Percentiles rank a stretch among this genome's conserved stretches.
phyloP scores from a whole-genome alignment of 164 flowering plant genomes.

The Macadamia tetraphylla region DNA sequence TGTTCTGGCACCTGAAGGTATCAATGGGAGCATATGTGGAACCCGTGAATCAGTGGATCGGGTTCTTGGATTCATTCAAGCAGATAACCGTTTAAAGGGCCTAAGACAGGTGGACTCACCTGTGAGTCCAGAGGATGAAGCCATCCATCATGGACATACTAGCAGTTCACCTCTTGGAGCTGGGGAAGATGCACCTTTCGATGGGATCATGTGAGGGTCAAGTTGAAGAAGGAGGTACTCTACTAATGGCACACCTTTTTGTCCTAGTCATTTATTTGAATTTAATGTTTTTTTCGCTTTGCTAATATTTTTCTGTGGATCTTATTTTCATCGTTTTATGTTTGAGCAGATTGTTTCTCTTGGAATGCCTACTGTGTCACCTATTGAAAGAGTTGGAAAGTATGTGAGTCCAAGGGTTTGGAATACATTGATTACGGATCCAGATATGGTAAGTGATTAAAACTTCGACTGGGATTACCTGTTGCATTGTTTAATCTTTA shows the following conservation, averaged over 20 bases:
- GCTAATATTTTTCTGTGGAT: background rate
- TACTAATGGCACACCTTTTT: background rate
- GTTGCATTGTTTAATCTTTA: background rate
- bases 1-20: conserved; percentile 93
- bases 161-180: conserved; percentile 87
- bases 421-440: conserved; percentile 80
- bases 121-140: conserved; percentile 94
- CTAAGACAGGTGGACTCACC: conserved; percentile 82
- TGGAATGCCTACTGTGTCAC: conserved; percentile 88
- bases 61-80: conserved; percentile 70
- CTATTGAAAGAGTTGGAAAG: conserved; percentile 74
- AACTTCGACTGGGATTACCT: background rate
- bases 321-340: conserved; percentile 1
- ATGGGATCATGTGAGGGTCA: conserved; percentile 97
- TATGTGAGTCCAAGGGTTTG: conserved; percentile 80
- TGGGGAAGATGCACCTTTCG: conserved; percentile 94
- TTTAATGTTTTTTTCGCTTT: background rate
- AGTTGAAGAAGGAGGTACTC: conserved; percentile 86
- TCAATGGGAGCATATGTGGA: conserved; percentile 97
- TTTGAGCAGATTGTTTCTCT: conserved; percentile 78
- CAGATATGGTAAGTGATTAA: conserved; percentile 59
- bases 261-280: background rate
- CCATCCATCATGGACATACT: conserved; percentile 84
- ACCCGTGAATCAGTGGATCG: conserved; percentile 65
- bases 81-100: conserved; percentile 63